These are phyloP conservation scores for Thyridium curvatum DNA, from an alignment of 2,329 filamentous ascomycete genomes.

Conservation along the genomic window DNA sequence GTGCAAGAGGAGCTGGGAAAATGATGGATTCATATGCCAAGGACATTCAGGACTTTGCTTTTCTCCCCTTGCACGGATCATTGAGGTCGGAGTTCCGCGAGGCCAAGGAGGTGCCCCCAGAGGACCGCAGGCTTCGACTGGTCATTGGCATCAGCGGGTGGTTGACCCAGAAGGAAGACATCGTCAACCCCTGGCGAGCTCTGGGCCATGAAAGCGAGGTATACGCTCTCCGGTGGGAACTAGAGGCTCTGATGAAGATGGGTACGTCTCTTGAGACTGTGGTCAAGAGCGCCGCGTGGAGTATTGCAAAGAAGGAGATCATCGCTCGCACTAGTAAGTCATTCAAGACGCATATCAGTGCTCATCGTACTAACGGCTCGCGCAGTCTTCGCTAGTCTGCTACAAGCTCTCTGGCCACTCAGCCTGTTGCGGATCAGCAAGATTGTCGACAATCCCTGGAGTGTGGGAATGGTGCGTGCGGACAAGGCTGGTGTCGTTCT, in stretches of 20 bases:
- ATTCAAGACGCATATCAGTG: neutral
- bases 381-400: constrained; percentile 48
- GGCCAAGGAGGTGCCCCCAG: constrained; percentile 42
- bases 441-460: constrained; percentile 78
- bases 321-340: constrained; percentile 38
- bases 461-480: constrained; percentile 65
- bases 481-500: constrained; percentile 68
- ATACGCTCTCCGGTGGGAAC: constrained; percentile 81
- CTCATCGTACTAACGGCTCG: constrained; percentile 10
- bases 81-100: constrained; percentile 36
- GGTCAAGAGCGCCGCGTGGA: constrained; percentile 77
- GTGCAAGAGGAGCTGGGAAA: constrained; percentile 72
- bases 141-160: constrained; percentile 80
- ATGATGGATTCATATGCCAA: constrained; percentile 84
- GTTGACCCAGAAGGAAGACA: constrained; percentile 65
- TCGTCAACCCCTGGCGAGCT: constrained; percentile 72
- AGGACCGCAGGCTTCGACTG: constrained; percentile 68
- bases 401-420: constrained; percentile 55
- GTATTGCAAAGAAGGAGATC: constrained; percentile 51
- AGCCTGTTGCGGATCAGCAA: constrained; percentile 62
- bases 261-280: constrained; percentile 73
- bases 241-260: constrained; percentile 68
- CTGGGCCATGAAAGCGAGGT: constrained; percentile 68
- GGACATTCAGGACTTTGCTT: constrained; percentile 84
- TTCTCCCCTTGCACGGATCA: constrained; percentile 63